These are phyloP conservation scores for Verticillium dahliae DNA, from an alignment of 2,329 filamentous ascomycete species.

Conservation along the genomic window DNA sequence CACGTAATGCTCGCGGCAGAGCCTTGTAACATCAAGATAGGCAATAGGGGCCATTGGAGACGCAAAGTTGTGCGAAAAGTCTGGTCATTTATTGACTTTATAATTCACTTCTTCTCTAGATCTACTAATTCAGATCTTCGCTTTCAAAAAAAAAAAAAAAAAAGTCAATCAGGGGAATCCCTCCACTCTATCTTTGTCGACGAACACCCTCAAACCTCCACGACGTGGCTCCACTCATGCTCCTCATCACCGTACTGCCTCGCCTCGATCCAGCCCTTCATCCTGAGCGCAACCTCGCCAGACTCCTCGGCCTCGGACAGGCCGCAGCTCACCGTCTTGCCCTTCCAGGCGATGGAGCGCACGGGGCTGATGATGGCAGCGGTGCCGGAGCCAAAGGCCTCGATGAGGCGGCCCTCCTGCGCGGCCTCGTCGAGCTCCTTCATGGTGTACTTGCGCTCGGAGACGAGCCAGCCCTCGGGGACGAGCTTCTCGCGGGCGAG, in stretches of 20 bases:
- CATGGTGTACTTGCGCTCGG: conserved; percentile 92
- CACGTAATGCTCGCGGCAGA: not conserved
- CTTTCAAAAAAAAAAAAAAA: not conserved
- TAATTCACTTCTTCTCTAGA: not conserved
- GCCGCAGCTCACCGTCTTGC: conserved; percentile 74
- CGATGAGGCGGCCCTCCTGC: conserved; percentile 76
- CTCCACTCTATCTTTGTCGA: not conserved
- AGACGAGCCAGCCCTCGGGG: conserved; percentile 81
- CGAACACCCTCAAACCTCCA: conserved; percentile 8
- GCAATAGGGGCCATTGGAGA: no score
- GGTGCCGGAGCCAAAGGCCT: conserved; percentile 91
- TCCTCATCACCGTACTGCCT: conserved; percentile 94
- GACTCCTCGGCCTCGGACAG: conserved; percentile 77
- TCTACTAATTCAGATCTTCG: not conserved
- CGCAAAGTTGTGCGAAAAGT: no score
- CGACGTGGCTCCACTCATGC: conserved; percentile 77
- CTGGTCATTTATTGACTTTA: not conserved
- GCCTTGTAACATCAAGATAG: no score
- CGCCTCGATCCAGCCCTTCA: conserved; percentile 95
- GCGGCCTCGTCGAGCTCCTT: conserved; percentile 74
- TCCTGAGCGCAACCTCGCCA: conserved; percentile 73
- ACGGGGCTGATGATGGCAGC: conserved; percentile 92
- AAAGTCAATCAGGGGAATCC: not conserved
- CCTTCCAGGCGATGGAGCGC: conserved; percentile 83
- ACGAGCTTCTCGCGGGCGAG: conserved; percentile 78